Evolutionary conservation across 2,329 filamentous ascomycete species (phyloP).

Genomic region (Polytolypa hystricis): DNA sequence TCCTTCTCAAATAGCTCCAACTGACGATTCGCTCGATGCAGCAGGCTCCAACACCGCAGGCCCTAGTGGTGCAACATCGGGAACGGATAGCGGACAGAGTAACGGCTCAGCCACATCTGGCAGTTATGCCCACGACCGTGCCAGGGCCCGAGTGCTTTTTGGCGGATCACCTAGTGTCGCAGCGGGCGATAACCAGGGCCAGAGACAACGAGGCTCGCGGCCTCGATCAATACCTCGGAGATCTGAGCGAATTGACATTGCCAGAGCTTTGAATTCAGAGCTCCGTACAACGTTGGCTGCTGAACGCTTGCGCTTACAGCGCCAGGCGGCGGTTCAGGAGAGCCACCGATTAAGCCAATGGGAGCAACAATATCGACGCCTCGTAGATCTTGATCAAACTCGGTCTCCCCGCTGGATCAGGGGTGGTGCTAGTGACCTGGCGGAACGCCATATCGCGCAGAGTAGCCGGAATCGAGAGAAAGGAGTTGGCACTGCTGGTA

Average conservation of each 20-base stretch:
- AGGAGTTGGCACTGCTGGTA: slow-evolving; percentile 33
- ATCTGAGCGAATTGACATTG: slow-evolving; percentile 18
- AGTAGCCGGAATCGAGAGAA: slow-evolving; percentile 25
- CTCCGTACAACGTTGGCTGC: slow-evolving; percentile 28
- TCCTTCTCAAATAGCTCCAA: slow-evolving; percentile 27
- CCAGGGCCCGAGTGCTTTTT: slow-evolving; percentile 5
- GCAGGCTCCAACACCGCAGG: slow-evolving; percentile 15
- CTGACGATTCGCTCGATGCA: slow-evolving; percentile 15
- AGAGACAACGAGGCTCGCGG: slow-evolving; percentile 20
- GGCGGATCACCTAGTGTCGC: slow-evolving; percentile 3
- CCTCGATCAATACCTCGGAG: slow-evolving; percentile 27
- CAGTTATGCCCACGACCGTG: neutral
- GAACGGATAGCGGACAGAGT: slow-evolving; percentile 2
- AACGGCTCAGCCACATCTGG: slow-evolving; percentile 2
- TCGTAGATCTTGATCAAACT: slow-evolving; percentile 23
- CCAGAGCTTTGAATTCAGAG: slow-evolving; percentile 19
- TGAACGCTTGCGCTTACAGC: slow-evolving; percentile 30
- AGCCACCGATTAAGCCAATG: slow-evolving; percentile 20
- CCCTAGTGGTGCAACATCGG: slow-evolving; percentile 13
- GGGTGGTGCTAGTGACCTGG: slow-evolving; percentile 25
- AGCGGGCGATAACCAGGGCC: slow-evolving; percentile 6
- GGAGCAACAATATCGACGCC: slow-evolving; percentile 25
- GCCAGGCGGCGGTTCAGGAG: slow-evolving; percentile 25
- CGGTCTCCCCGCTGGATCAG: slow-evolving; percentile 29
- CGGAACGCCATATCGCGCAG: slow-evolving; percentile 22